Conservation (phyloP, 371 early-diverging fungal species). For the Mucor piriformis region DNA sequence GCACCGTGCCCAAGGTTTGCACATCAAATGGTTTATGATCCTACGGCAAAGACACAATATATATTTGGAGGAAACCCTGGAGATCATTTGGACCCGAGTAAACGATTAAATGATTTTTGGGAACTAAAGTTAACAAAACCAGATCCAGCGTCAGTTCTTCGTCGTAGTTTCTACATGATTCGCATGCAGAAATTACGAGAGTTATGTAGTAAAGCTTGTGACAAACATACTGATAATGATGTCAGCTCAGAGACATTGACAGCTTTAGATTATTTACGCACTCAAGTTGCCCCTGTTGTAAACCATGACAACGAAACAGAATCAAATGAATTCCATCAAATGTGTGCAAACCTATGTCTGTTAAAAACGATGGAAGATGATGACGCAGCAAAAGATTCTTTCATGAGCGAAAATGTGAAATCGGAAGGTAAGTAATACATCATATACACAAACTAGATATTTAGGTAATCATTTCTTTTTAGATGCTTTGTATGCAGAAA, state of each 20-base stretch:
- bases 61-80: conserved; percentile 93
- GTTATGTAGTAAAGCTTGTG: conserved; percentile 44
- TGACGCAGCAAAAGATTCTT: not conserved
- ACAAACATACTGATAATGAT: not conserved
- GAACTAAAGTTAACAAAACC: conserved; percentile 70
- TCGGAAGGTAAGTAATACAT: conserved; percentile 11
- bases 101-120: conserved; percentile 88
- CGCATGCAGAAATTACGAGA: conserved; percentile 74
- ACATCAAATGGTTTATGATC: conserved; percentile 84
- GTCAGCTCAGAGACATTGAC: conserved; percentile 23
- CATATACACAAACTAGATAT: no score
- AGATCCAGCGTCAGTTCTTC: conserved; percentile 56
- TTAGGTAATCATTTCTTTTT: not conserved
- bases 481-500: conserved; percentile 42
- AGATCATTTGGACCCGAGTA: conserved; percentile 47
- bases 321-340: conserved; percentile 63
- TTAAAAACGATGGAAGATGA: conserved; percentile 3
- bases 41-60: conserved; percentile 62
- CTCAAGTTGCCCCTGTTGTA: conserved; percentile 65
- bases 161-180: conserved; percentile 64
- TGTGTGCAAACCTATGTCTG: conserved; percentile 64
- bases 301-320: conserved; percentile 68
- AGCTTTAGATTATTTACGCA: conserved; percentile 74
- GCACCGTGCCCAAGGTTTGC: conserved; percentile 88
- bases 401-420: conserved; percentile 2